Percentiles rank a stretch among this genome's conserved stretches.
These are phyloP conservation scores for Aspergillus costaricaensis DNA, from an alignment of 2,329 filamentous ascomycete species.

Conservation along the genomic window DNA sequence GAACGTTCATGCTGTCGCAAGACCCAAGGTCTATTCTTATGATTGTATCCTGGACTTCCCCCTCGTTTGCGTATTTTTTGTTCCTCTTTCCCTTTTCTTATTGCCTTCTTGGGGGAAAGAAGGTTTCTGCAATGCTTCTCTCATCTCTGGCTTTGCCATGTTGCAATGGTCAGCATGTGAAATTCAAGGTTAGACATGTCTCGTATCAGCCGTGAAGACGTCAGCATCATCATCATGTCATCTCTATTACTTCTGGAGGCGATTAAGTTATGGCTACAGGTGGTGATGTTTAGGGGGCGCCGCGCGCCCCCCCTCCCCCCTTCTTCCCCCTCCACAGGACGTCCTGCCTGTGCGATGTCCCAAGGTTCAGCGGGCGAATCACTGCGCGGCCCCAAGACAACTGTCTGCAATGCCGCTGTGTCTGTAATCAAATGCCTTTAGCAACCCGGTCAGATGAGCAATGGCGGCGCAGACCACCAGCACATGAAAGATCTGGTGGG, in stretches of 20 bases:
- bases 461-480: slow-evolving; percentile 80
- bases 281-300: slow-evolving; percentile 12
- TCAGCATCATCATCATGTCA: slow-evolving; percentile 13
- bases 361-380: slow-evolving; percentile 17
- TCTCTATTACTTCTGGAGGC: slow-evolving; percentile 16
- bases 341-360: slow-evolving; percentile 24
- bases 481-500: slow-evolving; percentile 94
- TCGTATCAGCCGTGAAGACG: slow-evolving; percentile 20
- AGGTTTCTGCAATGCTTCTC: neutral
- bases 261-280: slow-evolving; percentile 21
- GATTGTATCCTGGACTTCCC: neutral
- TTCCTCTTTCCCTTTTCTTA: neutral
- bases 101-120: neutral
- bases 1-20: slow-evolving; percentile 14
- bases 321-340: slow-evolving; percentile 1
- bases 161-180: slow-evolving; percentile 21
- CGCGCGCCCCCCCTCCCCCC: slow-evolving; percentile 6
- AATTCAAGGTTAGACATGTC: slow-evolving; percentile 21
- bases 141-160: slow-evolving; percentile 1
- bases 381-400: slow-evolving; percentile 41
- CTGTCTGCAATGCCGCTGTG: slow-evolving; percentile 62
- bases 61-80: neutral
- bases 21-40: slow-evolving; percentile 1
- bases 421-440: slow-evolving; percentile 83
- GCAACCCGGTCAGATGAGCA: slow-evolving; percentile 77